A percentile compares a stretch with the other conserved stretches of the same genome.
phyloP scores from a whole-genome alignment of 1,284 basidiomycete genomes.

The Moesziomyces antarcticus region DNA sequence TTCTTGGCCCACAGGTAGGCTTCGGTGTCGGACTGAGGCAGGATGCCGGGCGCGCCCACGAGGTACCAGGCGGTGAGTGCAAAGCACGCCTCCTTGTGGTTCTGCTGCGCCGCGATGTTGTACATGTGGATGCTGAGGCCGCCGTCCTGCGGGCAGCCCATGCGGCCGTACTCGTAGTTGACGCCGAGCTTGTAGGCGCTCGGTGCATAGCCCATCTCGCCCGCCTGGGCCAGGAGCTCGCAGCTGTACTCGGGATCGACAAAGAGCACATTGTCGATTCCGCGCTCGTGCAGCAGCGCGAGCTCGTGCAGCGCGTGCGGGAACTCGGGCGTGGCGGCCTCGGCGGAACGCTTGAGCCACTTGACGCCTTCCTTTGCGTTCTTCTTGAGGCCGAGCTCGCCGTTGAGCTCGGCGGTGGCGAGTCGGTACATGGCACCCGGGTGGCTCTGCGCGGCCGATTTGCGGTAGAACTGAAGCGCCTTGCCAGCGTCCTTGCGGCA shows the following conservation, averaged over 20 bases:
- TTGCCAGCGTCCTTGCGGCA: constrained; percentile 91
- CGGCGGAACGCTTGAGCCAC: constrained; percentile 96
- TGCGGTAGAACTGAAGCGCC: constrained; percentile 89
- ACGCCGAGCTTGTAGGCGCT: constrained; percentile 95
- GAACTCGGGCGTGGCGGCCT: constrained; percentile 81
- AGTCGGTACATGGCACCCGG: constrained; percentile 96
- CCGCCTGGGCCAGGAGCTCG: constrained; percentile 92
- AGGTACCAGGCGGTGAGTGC: constrained; percentile 99
- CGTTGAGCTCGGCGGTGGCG: constrained; percentile 95
- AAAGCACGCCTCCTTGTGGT: constrained; percentile 96
- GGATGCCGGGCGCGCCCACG: constrained; percentile 94
- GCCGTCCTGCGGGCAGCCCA: constrained; percentile 97
- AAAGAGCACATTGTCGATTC: constrained; percentile 95
- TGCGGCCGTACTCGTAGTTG: constrained; percentile 98
- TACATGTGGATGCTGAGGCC: constrained; percentile 99
- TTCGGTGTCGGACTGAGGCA: constrained; percentile 97
- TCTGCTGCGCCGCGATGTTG: constrained; percentile 81
- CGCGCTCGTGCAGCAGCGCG: constrained; percentile 91
- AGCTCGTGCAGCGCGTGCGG: constrained; percentile 96
- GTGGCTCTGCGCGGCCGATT: constrained; percentile 88
- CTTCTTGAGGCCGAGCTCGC: constrained; percentile 86
- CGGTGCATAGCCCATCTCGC: constrained; percentile 94
- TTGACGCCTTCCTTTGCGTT: constrained; percentile 95
- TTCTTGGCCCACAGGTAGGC: constrained; percentile 75
- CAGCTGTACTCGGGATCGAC: constrained; percentile 94